These are phyloP conservation scores for Skeletonema menzelii DNA, from an alignment of 108 stramenopile species.

Conservation along the genomic window DNA sequence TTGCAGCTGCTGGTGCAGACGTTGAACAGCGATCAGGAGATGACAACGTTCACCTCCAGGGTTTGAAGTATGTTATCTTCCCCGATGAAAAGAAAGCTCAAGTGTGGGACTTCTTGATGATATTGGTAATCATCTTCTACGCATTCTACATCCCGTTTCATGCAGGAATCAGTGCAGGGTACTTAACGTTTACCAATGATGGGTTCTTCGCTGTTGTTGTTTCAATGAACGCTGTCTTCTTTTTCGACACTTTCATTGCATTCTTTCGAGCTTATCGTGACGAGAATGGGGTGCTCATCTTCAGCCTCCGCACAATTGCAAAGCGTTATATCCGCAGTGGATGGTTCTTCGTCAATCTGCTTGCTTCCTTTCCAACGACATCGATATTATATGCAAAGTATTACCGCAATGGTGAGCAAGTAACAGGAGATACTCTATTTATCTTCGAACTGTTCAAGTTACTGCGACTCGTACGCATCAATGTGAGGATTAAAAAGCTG, in stretches of 20 bases:
- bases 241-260: slow-evolving; percentile 50
- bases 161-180: slow-evolving; percentile 48
- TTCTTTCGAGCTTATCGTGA: slow-evolving; percentile 51
- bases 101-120: slow-evolving; percentile 48
- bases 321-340: slow-evolving; percentile 37
- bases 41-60: slow-evolving; percentile 6
- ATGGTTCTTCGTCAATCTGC: slow-evolving; percentile 44
- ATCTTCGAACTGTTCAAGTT: slow-evolving; percentile 34
- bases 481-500: slow-evolving; percentile 14
- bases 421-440: background rate
- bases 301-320: slow-evolving; percentile 32
- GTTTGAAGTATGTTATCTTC: slow-evolving; percentile 38
- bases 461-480: slow-evolving; percentile 24
- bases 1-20: background rate
- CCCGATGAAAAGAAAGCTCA: slow-evolving; percentile 26
- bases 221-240: slow-evolving; percentile 38
- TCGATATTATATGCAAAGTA: background rate
- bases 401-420: background rate
- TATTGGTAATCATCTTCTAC: slow-evolving; percentile 33
- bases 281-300: slow-evolving; percentile 22
- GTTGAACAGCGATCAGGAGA: background rate
- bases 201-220: slow-evolving; percentile 32
- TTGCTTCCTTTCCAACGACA: slow-evolving; percentile 37
- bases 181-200: slow-evolving; percentile 6
- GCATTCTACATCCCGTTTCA: slow-evolving; percentile 42